Conservation (phyloP, 805 yeast species). For the Priceomyces medius region DNA sequence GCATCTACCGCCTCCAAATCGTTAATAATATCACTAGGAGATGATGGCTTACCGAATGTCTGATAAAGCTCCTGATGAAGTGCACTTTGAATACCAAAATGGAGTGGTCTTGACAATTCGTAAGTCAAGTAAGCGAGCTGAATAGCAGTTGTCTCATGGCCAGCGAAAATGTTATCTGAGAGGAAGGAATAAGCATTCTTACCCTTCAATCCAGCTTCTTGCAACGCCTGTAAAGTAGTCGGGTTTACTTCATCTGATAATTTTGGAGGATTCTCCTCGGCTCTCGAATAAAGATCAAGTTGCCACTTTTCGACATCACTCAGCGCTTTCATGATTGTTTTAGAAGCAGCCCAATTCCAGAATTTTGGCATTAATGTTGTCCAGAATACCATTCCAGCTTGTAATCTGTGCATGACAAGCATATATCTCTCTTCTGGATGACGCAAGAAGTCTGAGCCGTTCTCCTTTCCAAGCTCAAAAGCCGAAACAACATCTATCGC, state of each 20-base stretch:
- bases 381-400: slow-evolving; percentile 65
- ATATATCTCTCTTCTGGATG: slow-evolving; percentile 40
- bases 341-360: slow-evolving; percentile 50
- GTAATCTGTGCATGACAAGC: slow-evolving; percentile 44
- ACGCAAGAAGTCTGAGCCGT: slow-evolving; percentile 45
- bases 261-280: slow-evolving; percentile 31
- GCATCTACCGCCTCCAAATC: slow-evolving; percentile 47
- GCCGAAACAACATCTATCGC: slow-evolving; percentile 71
- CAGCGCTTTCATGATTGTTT: slow-evolving; percentile 37
- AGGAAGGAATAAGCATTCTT: slow-evolving; percentile 38
- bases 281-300: slow-evolving; percentile 29
- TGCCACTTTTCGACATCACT: slow-evolving; percentile 48
- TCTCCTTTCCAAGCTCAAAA: slow-evolving; percentile 54
- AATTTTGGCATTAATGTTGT: slow-evolving; percentile 56
- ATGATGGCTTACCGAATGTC: slow-evolving; percentile 30
- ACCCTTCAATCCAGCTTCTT: slow-evolving; percentile 30
- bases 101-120: slow-evolving; percentile 54
- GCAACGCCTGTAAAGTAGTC: slow-evolving; percentile 36
- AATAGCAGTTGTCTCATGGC: slow-evolving; percentile 73
- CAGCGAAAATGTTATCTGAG: slow-evolving; percentile 70
- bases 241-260: slow-evolving; percentile 16
- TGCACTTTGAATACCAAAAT: slow-evolving; percentile 44
- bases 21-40: slow-evolving; percentile 17
- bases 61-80: slow-evolving; percentile 47
- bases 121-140: slow-evolving; percentile 60